phyloP scores from a whole-genome alignment of 352 stramenopile genomes.

The Stramenopiles sp. region DNA sequence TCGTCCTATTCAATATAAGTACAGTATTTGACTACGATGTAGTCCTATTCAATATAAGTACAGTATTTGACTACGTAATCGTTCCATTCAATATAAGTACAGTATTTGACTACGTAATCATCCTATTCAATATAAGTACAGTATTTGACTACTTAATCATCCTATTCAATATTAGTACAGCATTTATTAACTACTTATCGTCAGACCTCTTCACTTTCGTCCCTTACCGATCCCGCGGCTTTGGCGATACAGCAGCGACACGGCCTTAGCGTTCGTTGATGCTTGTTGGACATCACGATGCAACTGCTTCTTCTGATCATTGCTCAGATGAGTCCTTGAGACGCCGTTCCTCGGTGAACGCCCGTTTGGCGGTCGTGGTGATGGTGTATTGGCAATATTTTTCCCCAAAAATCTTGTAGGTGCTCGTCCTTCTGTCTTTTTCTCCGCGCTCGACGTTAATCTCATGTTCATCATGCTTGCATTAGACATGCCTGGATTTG shows the following conservation, averaged over 20 bases:
- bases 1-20: too few relatives aligned
- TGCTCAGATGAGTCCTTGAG: background rate
- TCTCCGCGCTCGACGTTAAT: background rate
- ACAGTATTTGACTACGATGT: too few relatives aligned
- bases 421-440: background rate
- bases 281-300: background rate
- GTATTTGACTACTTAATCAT: too few relatives aligned
- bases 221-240: background rate
- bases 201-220: too few relatives aligned
- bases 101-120: too few relatives aligned
- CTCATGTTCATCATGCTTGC: background rate
- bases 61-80: too few relatives aligned
- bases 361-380: background rate
- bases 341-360: background rate
- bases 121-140: too few relatives aligned
- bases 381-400: background rate
- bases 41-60: too few relatives aligned
- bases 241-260: background rate
- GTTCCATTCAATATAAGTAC: too few relatives aligned
- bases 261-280: background rate
- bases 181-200: too few relatives aligned
- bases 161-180: too few relatives aligned
- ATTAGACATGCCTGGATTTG: background rate
- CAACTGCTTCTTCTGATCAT: background rate
- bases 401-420: background rate